Conservation (phyloP, 176 grass and related monocot genomes). For the Carex cristatella region DNA sequence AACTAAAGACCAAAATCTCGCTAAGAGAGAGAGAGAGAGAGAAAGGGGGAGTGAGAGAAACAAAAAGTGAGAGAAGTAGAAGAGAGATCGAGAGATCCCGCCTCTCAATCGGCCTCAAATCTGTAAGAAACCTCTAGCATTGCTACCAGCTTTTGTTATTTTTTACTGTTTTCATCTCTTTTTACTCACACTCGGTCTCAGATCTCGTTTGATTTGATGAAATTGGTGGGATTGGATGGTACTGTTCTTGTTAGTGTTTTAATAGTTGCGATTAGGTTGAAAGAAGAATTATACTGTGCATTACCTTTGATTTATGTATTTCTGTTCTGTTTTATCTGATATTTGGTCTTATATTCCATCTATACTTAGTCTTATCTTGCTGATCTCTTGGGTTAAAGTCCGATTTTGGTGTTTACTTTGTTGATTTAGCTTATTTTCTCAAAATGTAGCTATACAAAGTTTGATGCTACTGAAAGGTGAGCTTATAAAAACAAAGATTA, state of each 20-base stretch:
- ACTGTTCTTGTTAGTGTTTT: neutral
- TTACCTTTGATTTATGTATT: neutral
- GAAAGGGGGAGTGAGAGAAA: neutral
- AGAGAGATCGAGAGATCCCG: conserved; percentile 10
- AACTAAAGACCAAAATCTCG: conserved; percentile 25
- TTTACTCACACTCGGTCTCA: neutral
- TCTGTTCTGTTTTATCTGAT: neutral
- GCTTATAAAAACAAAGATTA: neutral
- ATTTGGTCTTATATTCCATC: neutral
- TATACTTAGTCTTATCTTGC: neutral
- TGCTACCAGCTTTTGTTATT: neutral
- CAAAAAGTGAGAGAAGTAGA: neutral
- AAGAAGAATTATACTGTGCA: neutral
- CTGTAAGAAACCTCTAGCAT: conserved; percentile 19
- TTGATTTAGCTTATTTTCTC: neutral
- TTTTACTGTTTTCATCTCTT: neutral
- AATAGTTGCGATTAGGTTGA: neutral
- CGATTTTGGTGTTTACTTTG: neutral
- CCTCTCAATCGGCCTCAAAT: conserved; percentile 8
- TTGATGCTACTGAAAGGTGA: neutral
- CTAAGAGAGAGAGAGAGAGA: neutral
- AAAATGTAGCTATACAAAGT: neutral
- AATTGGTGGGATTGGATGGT: neutral
- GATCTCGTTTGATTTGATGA: conserved; percentile 15
- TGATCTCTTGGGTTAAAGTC: neutral